These are phyloP conservation scores for Rickenella mellea DNA, from an alignment of 768 basidiomycete species.

Conservation along the genomic window DNA sequence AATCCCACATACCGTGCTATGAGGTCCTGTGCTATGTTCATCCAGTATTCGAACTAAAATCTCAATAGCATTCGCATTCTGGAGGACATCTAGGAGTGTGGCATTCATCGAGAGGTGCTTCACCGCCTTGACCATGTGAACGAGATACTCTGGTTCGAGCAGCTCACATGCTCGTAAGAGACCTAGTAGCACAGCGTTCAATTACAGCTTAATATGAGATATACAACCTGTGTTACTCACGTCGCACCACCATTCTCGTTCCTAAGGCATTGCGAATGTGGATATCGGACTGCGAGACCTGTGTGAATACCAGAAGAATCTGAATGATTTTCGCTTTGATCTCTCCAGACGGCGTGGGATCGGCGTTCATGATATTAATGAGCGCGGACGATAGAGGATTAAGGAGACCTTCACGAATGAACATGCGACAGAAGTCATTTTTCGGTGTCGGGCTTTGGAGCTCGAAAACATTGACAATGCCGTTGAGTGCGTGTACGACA, in stretches of 20 bases:
- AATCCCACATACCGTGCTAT: constrained; percentile 58
- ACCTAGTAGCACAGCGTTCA: constrained; percentile 42
- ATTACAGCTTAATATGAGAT: neutral
- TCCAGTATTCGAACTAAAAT: constrained; percentile 80
- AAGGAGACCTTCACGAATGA: constrained; percentile 89
- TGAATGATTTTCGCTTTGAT: constrained; percentile 87
- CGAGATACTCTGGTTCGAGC: constrained; percentile 81
- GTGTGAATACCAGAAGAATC: constrained; percentile 84
- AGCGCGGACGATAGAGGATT: constrained; percentile 89
- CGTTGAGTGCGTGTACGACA: constrained; percentile 87
- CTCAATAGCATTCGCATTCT: constrained; percentile 93
- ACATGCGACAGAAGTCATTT: constrained; percentile 98
- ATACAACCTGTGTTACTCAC: constrained; percentile 39
- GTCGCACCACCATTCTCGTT: constrained; percentile 77
- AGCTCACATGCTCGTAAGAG: constrained; percentile 80
- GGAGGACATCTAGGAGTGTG: constrained; percentile 81
- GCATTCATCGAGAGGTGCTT: constrained; percentile 95
- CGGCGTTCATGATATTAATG: constrained; percentile 75
- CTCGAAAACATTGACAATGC: constrained; percentile 92
- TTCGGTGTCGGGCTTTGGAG: constrained; percentile 93
- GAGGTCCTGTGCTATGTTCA: constrained; percentile 66
- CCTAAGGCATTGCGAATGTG: constrained; percentile 91
- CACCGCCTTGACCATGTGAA: constrained; percentile 86
- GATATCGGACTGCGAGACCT: constrained; percentile 91
- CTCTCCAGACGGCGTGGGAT: constrained; percentile 52